Evolutionary conservation across 495 filamentous ascomycete species (phyloP).

Genomic region (Neurospora africana): DNA sequence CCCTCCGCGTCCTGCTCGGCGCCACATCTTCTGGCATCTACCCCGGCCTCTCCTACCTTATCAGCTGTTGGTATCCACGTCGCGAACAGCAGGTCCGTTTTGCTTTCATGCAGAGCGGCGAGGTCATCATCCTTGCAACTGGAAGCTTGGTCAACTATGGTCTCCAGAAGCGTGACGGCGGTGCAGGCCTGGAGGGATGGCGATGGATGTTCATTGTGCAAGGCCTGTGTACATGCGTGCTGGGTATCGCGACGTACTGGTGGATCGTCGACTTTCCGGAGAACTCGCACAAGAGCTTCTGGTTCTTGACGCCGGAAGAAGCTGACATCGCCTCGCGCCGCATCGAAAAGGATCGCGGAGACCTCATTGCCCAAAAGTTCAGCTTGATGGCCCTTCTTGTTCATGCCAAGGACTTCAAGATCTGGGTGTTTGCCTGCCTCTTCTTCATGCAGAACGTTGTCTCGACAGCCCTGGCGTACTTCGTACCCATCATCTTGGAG

Average conservation of each 20-base stretch:
- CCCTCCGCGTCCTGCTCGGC: slow-evolving; percentile 58
- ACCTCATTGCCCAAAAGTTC: slow-evolving; percentile 53
- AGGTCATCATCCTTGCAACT: slow-evolving; percentile 58
- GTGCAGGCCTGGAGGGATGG: slow-evolving; percentile 55
- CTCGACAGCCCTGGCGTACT: slow-evolving; percentile 57
- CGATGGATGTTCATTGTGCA: slow-evolving; percentile 72
- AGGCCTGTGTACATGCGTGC: slow-evolving; percentile 46
- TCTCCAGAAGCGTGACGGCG: slow-evolving; percentile 53
- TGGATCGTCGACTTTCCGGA: slow-evolving; percentile 80
- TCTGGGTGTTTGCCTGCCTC: slow-evolving; percentile 61
- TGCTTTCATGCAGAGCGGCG: slow-evolving; percentile 59
- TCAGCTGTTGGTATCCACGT: slow-evolving; percentile 64
- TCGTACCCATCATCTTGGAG: slow-evolving; percentile 62
- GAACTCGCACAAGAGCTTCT: slow-evolving; percentile 47
- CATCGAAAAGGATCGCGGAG: slow-evolving; percentile 55
- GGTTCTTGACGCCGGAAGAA: slow-evolving; percentile 52
- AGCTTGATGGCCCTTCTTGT: slow-evolving; percentile 46
- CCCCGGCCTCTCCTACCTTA: slow-evolving; percentile 59
- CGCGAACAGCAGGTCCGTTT: slow-evolving; percentile 66
- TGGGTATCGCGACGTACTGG: slow-evolving; percentile 61
- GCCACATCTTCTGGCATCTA: slow-evolving; percentile 61
- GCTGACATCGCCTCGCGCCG: slow-evolving; percentile 43
- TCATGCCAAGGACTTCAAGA: slow-evolving; percentile 55
- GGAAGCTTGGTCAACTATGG: slow-evolving; percentile 65
- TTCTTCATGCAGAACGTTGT: slow-evolving; percentile 70